Conservation (phyloP, 2,329 filamentous ascomycete species). For the Fonsecaea monophora region DNA sequence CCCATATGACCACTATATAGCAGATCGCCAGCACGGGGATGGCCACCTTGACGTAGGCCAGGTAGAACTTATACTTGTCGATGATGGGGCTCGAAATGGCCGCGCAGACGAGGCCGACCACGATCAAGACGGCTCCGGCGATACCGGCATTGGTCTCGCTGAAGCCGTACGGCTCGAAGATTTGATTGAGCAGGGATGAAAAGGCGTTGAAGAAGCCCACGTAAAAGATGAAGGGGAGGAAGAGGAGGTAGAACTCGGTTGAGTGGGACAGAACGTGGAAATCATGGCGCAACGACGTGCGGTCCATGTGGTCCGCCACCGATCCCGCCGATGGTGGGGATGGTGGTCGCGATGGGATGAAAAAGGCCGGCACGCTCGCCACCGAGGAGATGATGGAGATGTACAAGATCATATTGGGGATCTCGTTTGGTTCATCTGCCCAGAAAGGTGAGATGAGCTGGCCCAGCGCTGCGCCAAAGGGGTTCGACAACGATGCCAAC, state of each 20-base stretch:
- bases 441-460: constrained; percentile 84
- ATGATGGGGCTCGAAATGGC: constrained; percentile 81
- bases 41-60: constrained; percentile 73
- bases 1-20: constrained; percentile 83
- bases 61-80: constrained; percentile 81
- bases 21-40: constrained; percentile 75
- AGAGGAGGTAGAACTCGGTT: constrained; percentile 78
- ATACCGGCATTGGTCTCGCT: constrained; percentile 84
- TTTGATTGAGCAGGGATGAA: constrained; percentile 87
- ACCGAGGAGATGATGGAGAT: constrained; percentile 79
- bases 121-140: constrained; percentile 84
- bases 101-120: constrained; percentile 79
- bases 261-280: constrained; percentile 64
- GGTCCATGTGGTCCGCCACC: constrained; percentile 50
- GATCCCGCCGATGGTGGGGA: constrained; percentile 74
- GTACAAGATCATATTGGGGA: constrained; percentile 84
- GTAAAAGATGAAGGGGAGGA: constrained; percentile 81
- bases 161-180: constrained; percentile 85
- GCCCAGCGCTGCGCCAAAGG: constrained; percentile 84
- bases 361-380: constrained; percentile 75
- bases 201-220: constrained; percentile 94
- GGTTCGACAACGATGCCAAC: constrained; percentile 82
- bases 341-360: constrained; percentile 77
- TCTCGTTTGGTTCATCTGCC: constrained; percentile 66
- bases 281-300: constrained; percentile 57